phyloP scores from a whole-genome alignment of 257 asterid genomes.

The Nicotiana benthamiana region DNA sequence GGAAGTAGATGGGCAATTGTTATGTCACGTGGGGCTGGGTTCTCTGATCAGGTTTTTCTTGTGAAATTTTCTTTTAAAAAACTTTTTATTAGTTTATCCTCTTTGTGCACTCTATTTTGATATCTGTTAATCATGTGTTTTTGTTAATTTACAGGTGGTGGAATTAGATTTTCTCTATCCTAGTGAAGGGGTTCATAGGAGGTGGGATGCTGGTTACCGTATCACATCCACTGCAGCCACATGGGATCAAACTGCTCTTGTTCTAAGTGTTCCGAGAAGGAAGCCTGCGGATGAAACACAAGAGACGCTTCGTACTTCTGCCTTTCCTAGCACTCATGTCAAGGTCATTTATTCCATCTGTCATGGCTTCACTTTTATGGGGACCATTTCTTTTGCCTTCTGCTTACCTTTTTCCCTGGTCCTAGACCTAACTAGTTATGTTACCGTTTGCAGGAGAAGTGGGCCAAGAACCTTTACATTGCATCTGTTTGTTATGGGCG shows the following conservation, averaged over 20 bases:
- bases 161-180: conserved; percentile 64
- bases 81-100: neutral
- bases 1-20: conserved; percentile 58
- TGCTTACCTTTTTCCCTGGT: neutral
- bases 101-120: neutral
- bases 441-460: conserved; percentile 48
- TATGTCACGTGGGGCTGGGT: conserved; percentile 67
- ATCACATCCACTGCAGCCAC: conserved; percentile 70
- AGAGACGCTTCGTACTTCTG: conserved; percentile 76
- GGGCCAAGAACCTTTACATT: conserved; percentile 73
- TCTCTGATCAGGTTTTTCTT: conserved; percentile 48
- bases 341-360: conserved; percentile 37
- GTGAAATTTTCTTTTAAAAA: neutral
- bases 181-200: conserved; percentile 57
- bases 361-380: neutral
- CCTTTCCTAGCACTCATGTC: conserved; percentile 69
- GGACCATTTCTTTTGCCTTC: neutral
- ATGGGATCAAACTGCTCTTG: conserved; percentile 51
- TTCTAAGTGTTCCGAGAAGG: conserved; percentile 56
- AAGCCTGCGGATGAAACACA: conserved; percentile 63
- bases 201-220: conserved; percentile 63
- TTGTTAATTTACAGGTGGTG: conserved; percentile 39
- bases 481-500: conserved; percentile 75
- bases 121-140: neutral
- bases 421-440: neutral